Percentiles rank a stretch among this genome's conserved stretches.
Conservation (phyloP, 306 rosid species). For the Oxytropis ochrocephala region DNA sequence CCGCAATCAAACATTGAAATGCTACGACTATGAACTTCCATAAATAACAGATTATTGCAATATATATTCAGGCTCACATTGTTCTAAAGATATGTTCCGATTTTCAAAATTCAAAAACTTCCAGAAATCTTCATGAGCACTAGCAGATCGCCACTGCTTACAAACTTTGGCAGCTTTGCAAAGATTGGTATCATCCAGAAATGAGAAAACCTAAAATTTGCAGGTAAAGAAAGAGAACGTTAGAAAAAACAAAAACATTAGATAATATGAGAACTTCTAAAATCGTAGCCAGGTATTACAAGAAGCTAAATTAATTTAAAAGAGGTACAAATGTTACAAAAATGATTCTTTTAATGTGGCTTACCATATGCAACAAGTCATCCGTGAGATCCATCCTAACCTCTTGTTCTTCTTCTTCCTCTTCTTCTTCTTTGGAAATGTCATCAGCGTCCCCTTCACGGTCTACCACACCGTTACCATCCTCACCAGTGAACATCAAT, state of each 20-base stretch:
- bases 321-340: background rate
- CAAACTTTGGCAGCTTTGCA: slow-evolving; percentile 95
- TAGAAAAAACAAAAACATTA: background rate
- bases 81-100: slow-evolving; percentile 74
- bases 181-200: slow-evolving; percentile 83
- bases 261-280: background rate
- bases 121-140: slow-evolving; percentile 99
- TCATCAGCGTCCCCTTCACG: slow-evolving; percentile 40
- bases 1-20: background rate
- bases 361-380: slow-evolving; percentile 93
- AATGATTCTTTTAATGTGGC: background rate
- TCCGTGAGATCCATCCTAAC: slow-evolving; percentile 96
- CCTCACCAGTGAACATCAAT: slow-evolving; percentile 31
- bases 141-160: slow-evolving; percentile 88
- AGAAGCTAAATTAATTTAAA: background rate
- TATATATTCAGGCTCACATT: slow-evolving; percentile 55
- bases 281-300: background rate
- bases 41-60: background rate
- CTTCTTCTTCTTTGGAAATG: slow-evolving; percentile 36
- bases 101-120: slow-evolving; percentile 82
- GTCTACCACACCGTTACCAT: slow-evolving; percentile 38
- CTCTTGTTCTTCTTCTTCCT: slow-evolving; percentile 51
- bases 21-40: background rate
- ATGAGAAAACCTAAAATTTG: slow-evolving; percentile 76
- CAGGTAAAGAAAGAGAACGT: background rate